Percentiles rank a stretch among this genome's conserved stretches.
Conservation (phyloP, 2,329 filamentous ascomycete genomes). For the Colletotrichum siamense region DNA sequence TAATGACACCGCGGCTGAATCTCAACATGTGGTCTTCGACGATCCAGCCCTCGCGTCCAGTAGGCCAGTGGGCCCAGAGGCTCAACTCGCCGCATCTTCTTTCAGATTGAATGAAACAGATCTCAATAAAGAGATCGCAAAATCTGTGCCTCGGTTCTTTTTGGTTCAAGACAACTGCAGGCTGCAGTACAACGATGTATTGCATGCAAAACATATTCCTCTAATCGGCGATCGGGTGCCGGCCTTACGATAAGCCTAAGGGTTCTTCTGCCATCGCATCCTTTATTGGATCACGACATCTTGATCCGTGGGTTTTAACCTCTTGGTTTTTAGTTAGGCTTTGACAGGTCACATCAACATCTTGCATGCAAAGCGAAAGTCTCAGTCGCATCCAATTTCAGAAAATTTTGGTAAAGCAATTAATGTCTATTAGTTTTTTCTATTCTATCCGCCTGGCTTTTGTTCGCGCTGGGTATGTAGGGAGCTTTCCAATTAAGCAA, state of each 20-base stretch:
- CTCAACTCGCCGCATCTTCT: background rate
- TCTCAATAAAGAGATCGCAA: background rate
- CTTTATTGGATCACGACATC: background rate
- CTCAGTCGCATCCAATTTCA: background rate
- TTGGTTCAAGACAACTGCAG: background rate
- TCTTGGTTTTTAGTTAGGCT: background rate
- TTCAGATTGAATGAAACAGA: background rate
- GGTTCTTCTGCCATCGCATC: background rate
- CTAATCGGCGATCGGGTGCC: background rate
- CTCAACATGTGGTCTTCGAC: background rate
- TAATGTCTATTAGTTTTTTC: background rate
- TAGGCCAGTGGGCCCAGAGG: background rate
- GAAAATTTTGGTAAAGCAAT: background rate
- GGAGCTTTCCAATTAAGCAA: background rate
- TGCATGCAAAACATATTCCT: background rate
- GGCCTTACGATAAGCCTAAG: background rate
- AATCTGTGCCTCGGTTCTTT: background rate
- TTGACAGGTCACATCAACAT: background rate
- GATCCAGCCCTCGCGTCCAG: background rate
- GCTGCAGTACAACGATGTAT: background rate
- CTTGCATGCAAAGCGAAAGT: background rate
- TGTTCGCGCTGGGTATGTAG: background rate
- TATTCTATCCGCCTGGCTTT: background rate
- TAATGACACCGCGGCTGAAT: background rate
- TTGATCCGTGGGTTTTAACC: background rate